Conservation (phyloP, 208 protist species). For the Crithidia thermophila region DNA sequence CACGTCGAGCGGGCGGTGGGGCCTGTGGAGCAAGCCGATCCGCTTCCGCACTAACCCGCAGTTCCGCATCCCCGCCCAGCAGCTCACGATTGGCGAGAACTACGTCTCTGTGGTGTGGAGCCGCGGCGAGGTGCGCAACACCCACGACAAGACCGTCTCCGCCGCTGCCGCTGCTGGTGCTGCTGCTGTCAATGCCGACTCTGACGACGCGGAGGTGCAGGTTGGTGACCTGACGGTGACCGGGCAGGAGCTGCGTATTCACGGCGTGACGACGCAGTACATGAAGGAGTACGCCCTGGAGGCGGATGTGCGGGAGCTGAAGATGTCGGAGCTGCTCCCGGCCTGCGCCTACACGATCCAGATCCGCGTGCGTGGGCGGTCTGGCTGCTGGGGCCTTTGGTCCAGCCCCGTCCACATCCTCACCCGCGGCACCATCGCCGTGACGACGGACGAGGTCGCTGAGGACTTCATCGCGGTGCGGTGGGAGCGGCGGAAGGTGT, state of each 20-base stretch:
- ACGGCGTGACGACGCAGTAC: constrained; percentile 77
- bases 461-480: constrained; percentile 88
- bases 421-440: constrained; percentile 86
- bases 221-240: constrained; percentile 84
- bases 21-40: constrained; percentile 86
- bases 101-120: constrained; percentile 90
- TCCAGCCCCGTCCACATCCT: constrained; percentile 79
- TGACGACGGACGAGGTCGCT: constrained; percentile 85
- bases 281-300: constrained; percentile 84
- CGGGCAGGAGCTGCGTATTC: constrained; percentile 90
- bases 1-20: constrained; percentile 83
- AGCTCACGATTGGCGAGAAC: constrained; percentile 93
- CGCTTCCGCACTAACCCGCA: constrained; percentile 89
- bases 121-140: constrained; percentile 51
- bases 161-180: neutral
- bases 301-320: constrained; percentile 82
- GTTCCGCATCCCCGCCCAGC: constrained; percentile 85
- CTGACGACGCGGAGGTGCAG: constrained; percentile 43
- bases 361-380: constrained; percentile 81
- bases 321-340: constrained; percentile 83
- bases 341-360: constrained; percentile 90
- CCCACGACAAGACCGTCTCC: neutral
- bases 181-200: neutral
- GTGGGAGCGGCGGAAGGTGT: constrained; percentile 85
- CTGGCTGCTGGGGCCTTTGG: constrained; percentile 90